Evolutionary conservation across 148 eudicot species (phyloP), one percentile per base, ranked within the genome.

Genomic region (Rhododendron mucronatum): DNA sequence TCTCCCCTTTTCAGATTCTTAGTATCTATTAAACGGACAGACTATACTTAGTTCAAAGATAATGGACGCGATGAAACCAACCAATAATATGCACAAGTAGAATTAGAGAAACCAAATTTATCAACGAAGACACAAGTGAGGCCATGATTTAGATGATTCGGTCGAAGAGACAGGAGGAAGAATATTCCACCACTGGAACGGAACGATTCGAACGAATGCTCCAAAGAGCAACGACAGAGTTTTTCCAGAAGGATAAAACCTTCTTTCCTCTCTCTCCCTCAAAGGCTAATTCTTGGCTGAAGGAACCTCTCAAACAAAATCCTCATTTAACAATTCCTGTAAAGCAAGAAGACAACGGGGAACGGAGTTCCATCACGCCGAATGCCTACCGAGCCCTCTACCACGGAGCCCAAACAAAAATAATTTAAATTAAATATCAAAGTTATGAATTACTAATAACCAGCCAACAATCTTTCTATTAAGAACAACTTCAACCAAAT

Each of bases 1-100:
- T 90, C 90, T 92, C 93, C 44, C 96, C 95, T 85, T 81, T 89
- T 30, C 95, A 85, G 39, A 97, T 90, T 83, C 87, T 88, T 33
- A 97, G 86, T 37, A 97, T 85, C 98, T 95, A 88, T 45, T 76
- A 79, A 45, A 3, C 20, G 16, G 69, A 78, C 15, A 80, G 82
- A 39, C 5, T 39, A 8, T 80, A 6, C 51, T 20, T 6, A 20
- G 23, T 51, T 48, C 23, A 21, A 51, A 4, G 33, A 7, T 21
- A 80, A 50, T 7, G 28, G n/a, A 0, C 10, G 3, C 9, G 0
- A 61, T 7, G 69, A 61, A 5, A 61, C 50, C 69, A 61, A 61
- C 5, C 28, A 8, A 23, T 61, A 61, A 55, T 4, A 55, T 55
- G 21, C 21, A 16, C 14, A 55, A 55, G 18, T 16, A 18, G 3